A percentile compares a stretch with the other conserved stretches of the same genome.
Conservation (phyloP, 2,329 filamentous ascomycete species). For the Colletotrichum siamense region DNA sequence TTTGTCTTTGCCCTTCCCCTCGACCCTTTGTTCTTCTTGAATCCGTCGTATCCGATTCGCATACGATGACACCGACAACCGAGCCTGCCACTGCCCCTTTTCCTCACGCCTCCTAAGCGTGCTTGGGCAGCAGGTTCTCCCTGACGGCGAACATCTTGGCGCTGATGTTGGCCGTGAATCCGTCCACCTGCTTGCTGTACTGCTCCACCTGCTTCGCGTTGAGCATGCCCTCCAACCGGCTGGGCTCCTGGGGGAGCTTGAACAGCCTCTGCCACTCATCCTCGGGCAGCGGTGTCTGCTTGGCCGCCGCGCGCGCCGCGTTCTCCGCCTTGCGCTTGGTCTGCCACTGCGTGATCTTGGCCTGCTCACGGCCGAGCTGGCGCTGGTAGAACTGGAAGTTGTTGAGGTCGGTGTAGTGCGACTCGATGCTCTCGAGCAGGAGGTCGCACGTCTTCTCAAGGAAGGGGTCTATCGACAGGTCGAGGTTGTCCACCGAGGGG, state of each 20-base stretch:
- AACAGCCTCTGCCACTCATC: slow-evolving; percentile 98
- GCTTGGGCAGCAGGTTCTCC: slow-evolving; percentile 68
- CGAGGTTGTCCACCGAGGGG: slow-evolving; percentile 88
- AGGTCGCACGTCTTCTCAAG: slow-evolving; percentile 98
- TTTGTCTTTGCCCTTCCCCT: slow-evolving; percentile 1
- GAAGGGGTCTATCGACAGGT: slow-evolving; percentile 95
- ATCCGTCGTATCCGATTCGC: neutral
- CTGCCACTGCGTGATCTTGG: slow-evolving; percentile 97
- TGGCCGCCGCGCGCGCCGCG: slow-evolving; percentile 79
- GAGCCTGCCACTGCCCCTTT: neutral
- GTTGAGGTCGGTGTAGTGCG: slow-evolving; percentile 98
- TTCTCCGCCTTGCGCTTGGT: slow-evolving; percentile 97
- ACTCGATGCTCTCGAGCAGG: slow-evolving; percentile 94
- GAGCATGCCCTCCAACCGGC: slow-evolving; percentile 89
- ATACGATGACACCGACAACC: neutral
- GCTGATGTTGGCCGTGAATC: slow-evolving; percentile 88
- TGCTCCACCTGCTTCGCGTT: slow-evolving; percentile 97
- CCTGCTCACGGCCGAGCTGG: slow-evolving; percentile 89
- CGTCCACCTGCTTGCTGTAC: slow-evolving; percentile 96
- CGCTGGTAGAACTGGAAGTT: slow-evolving; percentile 98
- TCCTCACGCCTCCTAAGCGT: slow-evolving; percentile 20
- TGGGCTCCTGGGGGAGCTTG: slow-evolving; percentile 96
- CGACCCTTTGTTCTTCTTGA: neutral
- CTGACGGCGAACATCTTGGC: slow-evolving; percentile 99
- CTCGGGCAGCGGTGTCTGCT: slow-evolving; percentile 88